Percentiles rank a stretch among this genome's conserved stretches.
phyloP scores from a whole-genome alignment of 208 protist species.

The Leishmania arabica region DNA sequence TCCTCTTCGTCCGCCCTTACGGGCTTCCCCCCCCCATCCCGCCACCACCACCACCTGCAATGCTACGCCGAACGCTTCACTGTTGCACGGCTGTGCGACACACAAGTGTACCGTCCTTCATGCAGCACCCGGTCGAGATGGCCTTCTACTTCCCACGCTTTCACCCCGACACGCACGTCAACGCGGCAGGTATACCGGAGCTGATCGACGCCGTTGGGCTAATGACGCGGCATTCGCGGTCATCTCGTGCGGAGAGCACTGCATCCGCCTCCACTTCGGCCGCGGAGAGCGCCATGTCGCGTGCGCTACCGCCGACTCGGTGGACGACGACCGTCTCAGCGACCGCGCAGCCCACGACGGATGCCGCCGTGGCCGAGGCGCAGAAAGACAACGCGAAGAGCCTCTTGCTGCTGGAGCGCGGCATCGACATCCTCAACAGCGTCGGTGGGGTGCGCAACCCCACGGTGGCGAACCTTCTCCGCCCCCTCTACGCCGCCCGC shows the following conservation, averaged over 20 bases:
- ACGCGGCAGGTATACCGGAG: constrained; percentile 65
- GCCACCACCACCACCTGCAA: neutral
- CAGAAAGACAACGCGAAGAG: constrained; percentile 55
- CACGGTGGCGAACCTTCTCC: constrained; percentile 40
- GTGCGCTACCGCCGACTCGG: constrained; percentile 21
- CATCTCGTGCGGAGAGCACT: neutral
- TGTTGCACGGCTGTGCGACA: constrained; percentile 38
- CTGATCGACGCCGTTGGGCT: constrained; percentile 64
- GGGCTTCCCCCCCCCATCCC: neutral
- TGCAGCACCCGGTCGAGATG: constrained; percentile 70
- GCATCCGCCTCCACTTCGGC: constrained; percentile 7
- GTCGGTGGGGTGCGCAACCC: constrained; percentile 38
- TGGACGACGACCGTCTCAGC: constrained; percentile 33
- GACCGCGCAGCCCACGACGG: constrained; percentile 18
- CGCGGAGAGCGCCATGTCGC: constrained; percentile 1
- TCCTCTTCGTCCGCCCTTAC: neutral
- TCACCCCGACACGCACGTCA: constrained; percentile 66
- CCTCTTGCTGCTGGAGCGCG: constrained; percentile 60
- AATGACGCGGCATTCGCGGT: constrained; percentile 35
- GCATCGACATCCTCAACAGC: constrained; percentile 77
- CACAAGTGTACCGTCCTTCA: constrained; percentile 61
- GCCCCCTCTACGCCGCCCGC: constrained; percentile 64
- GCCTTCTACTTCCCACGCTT: constrained; percentile 88
- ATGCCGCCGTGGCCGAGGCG: constrained; percentile 30
- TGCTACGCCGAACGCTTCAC: constrained; percentile 43